Percentiles rank a stretch among this genome's conserved stretches.
Evolutionary conservation across 139 green algal species (phyloP).

Genomic region (Chlorella sp.): DNA sequence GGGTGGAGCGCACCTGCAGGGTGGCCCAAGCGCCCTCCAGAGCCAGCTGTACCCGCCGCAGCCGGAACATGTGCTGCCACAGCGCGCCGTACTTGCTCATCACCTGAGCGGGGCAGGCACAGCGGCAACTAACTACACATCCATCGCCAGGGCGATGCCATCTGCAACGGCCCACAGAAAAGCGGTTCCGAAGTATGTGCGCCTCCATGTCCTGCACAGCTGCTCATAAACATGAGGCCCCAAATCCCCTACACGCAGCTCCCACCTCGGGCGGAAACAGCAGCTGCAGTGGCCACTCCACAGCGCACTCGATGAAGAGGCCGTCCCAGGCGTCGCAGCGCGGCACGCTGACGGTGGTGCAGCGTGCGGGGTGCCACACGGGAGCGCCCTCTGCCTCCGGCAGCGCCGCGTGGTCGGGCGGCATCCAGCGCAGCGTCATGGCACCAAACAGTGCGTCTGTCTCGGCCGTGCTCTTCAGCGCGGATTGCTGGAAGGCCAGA

Average conservation of each 20-base stretch:
- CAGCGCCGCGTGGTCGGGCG: conserved; percentile 18
- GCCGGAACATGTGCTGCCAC: conserved; percentile 85
- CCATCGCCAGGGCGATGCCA: too few species aligned
- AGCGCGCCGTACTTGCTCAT: conserved; percentile 79
- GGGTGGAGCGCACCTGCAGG: conserved; percentile 18
- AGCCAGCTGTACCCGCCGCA: conserved; percentile 76
- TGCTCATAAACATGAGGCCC: too few species aligned
- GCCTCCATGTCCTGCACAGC: too few species aligned
- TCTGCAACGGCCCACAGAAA: too few species aligned
- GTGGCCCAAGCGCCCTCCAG: conserved; percentile 81
- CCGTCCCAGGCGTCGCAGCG: conserved; percentile 83
- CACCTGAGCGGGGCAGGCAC: conserved; percentile 29
- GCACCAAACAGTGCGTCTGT: conserved; percentile 62
- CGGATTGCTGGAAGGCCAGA: conserved; percentile 66
- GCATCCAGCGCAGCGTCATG: conserved; percentile 44
- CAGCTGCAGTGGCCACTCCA: conserved; percentile 88
- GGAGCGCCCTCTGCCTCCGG: conserved; percentile 8
- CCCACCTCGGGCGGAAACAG: conserved; percentile 76
- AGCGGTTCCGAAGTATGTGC: too few species aligned
- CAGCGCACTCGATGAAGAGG: conserved; percentile 69
- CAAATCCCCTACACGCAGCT: not conserved
- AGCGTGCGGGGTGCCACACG: conserved; percentile 30
- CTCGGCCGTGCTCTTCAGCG: conserved; percentile 63
- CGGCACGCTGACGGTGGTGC: conserved; percentile 50
- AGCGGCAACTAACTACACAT: too few species aligned